phyloP scores from a whole-genome alignment of 495 filamentous ascomycete genomes.

The Podospora sp. region DNA sequence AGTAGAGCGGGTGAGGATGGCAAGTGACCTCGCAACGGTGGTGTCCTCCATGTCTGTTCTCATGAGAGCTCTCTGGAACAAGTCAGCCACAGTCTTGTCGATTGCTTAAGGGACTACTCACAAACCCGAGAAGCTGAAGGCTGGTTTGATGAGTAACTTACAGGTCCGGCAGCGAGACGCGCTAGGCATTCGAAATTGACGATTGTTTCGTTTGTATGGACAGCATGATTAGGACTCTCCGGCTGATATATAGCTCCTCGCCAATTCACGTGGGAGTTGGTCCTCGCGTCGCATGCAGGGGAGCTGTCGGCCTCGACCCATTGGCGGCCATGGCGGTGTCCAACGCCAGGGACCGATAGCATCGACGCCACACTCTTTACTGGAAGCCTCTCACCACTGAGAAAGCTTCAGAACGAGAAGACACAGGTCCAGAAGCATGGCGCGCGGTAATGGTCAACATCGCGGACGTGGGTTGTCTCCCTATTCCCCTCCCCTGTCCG shows the following conservation, averaged over 20 bases:
- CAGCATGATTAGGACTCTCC: not conserved
- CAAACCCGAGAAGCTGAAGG: not conserved
- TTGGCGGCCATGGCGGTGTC: not conserved
- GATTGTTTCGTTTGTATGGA: not conserved
- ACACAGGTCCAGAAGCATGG: not conserved
- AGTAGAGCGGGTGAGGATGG: conserved; percentile 11
- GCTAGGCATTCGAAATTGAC: not conserved
- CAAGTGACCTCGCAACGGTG: not conserved
- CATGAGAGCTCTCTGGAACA: not conserved
- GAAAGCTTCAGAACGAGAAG: conserved; percentile 1
- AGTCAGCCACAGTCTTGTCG: not conserved
- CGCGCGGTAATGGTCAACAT: not conserved
- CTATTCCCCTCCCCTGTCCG: not conserved
- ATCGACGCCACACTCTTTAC: not conserved
- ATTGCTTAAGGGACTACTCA: not conserved
- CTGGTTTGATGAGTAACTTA: not conserved
- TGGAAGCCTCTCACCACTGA: not conserved
- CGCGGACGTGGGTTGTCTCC: not conserved
- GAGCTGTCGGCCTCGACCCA: conserved; percentile 39
- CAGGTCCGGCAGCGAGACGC: too few relatives aligned
- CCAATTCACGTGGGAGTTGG: not conserved
- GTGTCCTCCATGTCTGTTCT: conserved; percentile 1
- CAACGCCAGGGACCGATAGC: not conserved
- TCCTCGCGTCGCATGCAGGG: conserved; percentile 4
- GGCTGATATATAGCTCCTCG: conserved; percentile 2